Evolutionary conservation across 2,329 filamentous ascomycete genomes (phyloP), one percentile per base, ranked within the genome.

Genomic region (Botrytis galanthina): DNA sequence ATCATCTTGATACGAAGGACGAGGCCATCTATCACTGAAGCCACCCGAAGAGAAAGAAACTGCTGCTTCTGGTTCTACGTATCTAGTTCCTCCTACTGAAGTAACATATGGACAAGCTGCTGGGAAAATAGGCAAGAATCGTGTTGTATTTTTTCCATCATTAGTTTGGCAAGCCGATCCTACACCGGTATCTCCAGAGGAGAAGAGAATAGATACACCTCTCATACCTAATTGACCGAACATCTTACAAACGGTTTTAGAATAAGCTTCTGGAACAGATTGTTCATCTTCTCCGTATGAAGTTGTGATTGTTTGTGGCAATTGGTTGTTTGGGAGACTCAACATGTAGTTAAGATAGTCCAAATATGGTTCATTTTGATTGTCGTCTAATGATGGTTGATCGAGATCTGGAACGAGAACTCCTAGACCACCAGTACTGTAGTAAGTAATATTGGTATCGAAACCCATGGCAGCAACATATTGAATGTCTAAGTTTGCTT

Each of bases 221-320:
- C 90, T 87, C 4, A 88, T 86, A 18, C 89, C 90, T 37, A 92
- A 86, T 77, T 90, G 86, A 32, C 86, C 89, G 76, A 91, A 89
- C 75, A 89, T 83, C 74, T 87, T 85, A 83, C 91, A 92, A 2
- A 90, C 88, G 63, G 85, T 85, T 66, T 84, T 83, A 20, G 89
- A 88, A 78, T 92, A 93, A 10, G 86, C 85, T 18, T 83, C 78
- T 0, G 91, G 90, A 0, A 93, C 84, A 3, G 86, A 86, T 78
- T 92, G 89, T 81, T 93, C 91, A 73, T 89, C 86, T 73, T 92
- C 90, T 60, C 88, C 90, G 79, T 93, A 93, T 0, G 89, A 91
- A 20, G 88, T 90, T 69, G 86, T 88, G 79, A 93, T 86, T 16
- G 90, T 87, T 64, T 89, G 86, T 0, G 91, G 90, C 0, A 92